Percentiles rank a stretch among this genome's conserved stretches.
phyloP scores from a whole-genome alignment of 768 basidiomycete species.

The Lactifluus rugatus region DNA sequence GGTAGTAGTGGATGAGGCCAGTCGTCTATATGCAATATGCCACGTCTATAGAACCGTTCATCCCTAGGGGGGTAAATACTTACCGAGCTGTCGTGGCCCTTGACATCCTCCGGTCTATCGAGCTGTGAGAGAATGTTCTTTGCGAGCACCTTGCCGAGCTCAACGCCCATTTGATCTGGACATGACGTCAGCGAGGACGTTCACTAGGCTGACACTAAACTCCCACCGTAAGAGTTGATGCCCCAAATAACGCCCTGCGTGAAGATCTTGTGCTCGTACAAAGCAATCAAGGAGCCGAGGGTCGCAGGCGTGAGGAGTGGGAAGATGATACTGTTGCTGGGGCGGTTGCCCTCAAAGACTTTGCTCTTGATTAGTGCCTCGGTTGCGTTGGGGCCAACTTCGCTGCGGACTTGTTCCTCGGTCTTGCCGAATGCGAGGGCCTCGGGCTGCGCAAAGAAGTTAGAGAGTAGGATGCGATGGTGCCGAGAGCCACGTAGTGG shows the following conservation, averaged over 20 bases:
- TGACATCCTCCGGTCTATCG: constrained; percentile 64
- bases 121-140: constrained; percentile 93
- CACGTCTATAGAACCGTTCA: neutral
- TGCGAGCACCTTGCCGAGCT: constrained; percentile 94
- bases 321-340: constrained; percentile 95
- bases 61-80: constrained; percentile 15
- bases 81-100: constrained; percentile 81
- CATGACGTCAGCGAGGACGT: neutral
- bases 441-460: constrained; percentile 98
- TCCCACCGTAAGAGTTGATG: constrained; percentile 91
- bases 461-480: constrained; percentile 93
- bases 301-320: constrained; percentile 83
- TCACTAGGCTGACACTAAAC: neutral
- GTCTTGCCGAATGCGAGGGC: constrained; percentile 97
- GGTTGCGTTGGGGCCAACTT: constrained; percentile 58
- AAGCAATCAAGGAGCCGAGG: constrained; percentile 78
- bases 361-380: constrained; percentile 91
- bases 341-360: constrained; percentile 95
- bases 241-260: constrained; percentile 97
- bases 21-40: constrained; percentile 52
- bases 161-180: constrained; percentile 97
- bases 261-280: constrained; percentile 99
- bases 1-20: constrained; percentile 94
- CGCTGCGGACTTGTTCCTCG: constrained; percentile 70
- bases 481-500: constrained; percentile 79